A percentile compares a stretch with the other conserved stretches of the same genome.
These are phyloP conservation scores for Amphichorda felina DNA, from an alignment of 2,329 filamentous ascomycete genomes.

Conservation along the genomic window DNA sequence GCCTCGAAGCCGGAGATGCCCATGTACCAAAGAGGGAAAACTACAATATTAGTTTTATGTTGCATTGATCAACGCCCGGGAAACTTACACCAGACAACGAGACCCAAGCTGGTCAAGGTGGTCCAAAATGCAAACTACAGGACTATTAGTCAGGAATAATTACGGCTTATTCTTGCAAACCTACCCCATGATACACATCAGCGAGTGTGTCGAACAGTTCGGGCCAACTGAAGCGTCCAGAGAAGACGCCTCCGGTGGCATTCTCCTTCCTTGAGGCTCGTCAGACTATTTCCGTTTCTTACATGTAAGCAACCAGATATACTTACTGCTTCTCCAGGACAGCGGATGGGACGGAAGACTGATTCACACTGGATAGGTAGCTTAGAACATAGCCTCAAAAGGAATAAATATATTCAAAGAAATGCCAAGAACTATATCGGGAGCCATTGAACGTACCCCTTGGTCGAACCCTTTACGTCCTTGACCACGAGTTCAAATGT, in stretches of 20 bases:
- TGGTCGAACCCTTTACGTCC: conserved; percentile 81
- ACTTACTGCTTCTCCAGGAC: conserved; percentile 65
- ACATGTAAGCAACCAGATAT: neutral
- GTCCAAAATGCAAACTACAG: conserved; percentile 87
- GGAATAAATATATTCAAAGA: conserved; percentile 1
- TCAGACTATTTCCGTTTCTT: conserved; percentile 8
- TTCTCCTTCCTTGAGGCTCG: conserved; percentile 54
- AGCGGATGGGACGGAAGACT: conserved; percentile 32
- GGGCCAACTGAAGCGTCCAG: conserved; percentile 58
- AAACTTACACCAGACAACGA: conserved; percentile 87
- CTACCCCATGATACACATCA: conserved; percentile 83
- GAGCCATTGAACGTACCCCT: conserved; percentile 98
- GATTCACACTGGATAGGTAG: conserved; percentile 30
- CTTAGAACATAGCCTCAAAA: conserved; percentile 25
- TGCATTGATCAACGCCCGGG: neutral
- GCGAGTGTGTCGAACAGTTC: conserved; percentile 71
- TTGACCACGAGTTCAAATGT: conserved; percentile 78
- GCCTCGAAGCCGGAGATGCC: conserved; percentile 94
- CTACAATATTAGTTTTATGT: conserved; percentile 23
- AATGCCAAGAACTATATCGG: conserved; percentile 62
- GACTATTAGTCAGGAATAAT: conserved; percentile 7
- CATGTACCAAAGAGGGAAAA: conserved; percentile 98
- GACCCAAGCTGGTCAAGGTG: conserved; percentile 75
- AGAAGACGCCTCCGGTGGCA: conserved; percentile 57
- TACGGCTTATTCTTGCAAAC: conserved; percentile 13